These are phyloP conservation scores for Saraca asoca DNA, from an alignment of 331 rosid genomes.

Conservation along the genomic window DNA sequence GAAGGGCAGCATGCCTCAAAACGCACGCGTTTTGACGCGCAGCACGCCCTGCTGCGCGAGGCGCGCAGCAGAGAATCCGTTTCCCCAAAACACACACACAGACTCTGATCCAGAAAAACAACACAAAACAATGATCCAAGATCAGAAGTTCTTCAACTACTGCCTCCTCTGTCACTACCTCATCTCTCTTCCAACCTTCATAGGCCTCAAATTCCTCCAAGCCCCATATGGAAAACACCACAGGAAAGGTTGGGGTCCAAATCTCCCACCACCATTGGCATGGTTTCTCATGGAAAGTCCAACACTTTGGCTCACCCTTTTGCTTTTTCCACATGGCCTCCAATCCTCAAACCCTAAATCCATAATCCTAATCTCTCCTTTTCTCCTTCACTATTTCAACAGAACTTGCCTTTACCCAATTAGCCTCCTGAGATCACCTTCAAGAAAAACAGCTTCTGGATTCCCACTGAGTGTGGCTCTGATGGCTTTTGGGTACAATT, in stretches of 20 bases:
- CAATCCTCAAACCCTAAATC: constrained; percentile 59
- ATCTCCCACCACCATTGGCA: constrained; percentile 62
- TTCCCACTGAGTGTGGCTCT: constrained; percentile 58
- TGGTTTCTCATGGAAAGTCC: constrained; percentile 93
- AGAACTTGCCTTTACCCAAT: constrained; percentile 67
- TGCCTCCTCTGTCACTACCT: constrained; percentile 49
- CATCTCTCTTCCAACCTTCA: constrained; percentile 60
- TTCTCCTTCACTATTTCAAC: constrained; percentile 69
- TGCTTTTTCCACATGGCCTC: constrained; percentile 59
- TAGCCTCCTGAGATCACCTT: constrained; percentile 31
- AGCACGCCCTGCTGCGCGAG: too few relatives aligned
- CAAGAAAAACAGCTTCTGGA: constrained; percentile 19
- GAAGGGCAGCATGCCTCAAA: too few relatives aligned
- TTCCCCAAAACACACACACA: too few relatives aligned
- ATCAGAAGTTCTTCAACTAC: constrained; percentile 42
- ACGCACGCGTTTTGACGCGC: too few relatives aligned
- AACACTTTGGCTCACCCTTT: constrained; percentile 70
- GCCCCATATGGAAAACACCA: constrained; percentile 87
- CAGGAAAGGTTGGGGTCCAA: constrained; percentile 80
- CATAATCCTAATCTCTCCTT: constrained; percentile 53
- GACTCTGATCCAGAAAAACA: neutral
- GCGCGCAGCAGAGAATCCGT: too few relatives aligned
- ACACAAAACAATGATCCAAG: constrained; percentile 36
- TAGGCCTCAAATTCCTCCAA: constrained; percentile 65
- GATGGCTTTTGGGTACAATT: constrained; percentile 57